Percentiles rank a stretch among this genome's conserved stretches.
Conservation (phyloP, 2,329 filamentous ascomycete species). For the Fusarium illudens region DNA sequence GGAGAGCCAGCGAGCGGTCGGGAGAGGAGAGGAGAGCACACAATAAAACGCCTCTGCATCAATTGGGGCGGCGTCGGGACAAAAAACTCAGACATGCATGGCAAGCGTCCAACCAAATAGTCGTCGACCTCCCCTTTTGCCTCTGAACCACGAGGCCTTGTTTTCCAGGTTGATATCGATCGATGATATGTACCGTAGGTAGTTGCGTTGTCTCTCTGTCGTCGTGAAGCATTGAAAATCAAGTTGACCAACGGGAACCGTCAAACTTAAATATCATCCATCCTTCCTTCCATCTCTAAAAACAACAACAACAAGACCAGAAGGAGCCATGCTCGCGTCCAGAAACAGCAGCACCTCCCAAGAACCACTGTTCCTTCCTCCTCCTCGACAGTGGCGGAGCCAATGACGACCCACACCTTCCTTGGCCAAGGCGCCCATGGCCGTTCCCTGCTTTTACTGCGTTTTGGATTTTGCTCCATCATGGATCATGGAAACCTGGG, state of each 20-base stretch:
- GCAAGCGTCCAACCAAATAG: not conserved
- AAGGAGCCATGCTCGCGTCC: constrained; percentile 6
- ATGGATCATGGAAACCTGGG: constrained; percentile 13
- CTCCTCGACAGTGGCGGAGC: constrained; percentile 3
- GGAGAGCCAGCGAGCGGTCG: constrained; percentile 8
- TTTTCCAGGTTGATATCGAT: not conserved
- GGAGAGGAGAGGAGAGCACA: constrained; percentile 1
- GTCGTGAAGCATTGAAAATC: constrained; percentile 6
- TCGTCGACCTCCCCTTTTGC: not conserved
- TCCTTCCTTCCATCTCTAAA: not conserved
- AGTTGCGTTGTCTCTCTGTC: not conserved
- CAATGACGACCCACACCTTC: constrained; percentile 20
- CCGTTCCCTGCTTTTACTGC: constrained; percentile 12
- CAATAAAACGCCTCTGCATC: constrained; percentile 27
- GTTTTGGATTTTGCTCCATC: constrained; percentile 25
- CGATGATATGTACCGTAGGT: not conserved
- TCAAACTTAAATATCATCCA: constrained; percentile 20
- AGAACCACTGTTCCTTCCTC: constrained; percentile 16
- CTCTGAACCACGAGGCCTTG: not conserved
- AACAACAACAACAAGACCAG: not conserved
- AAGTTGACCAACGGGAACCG: constrained; percentile 2
- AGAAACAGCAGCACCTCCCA: constrained; percentile 3
- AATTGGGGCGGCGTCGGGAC: constrained; percentile 5
- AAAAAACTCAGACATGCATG: constrained; percentile 26
- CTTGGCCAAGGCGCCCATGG: not conserved